phyloP scores from a whole-genome alignment of 805 yeast species.

The Sugiyamaella boreocaroliniensis region DNA sequence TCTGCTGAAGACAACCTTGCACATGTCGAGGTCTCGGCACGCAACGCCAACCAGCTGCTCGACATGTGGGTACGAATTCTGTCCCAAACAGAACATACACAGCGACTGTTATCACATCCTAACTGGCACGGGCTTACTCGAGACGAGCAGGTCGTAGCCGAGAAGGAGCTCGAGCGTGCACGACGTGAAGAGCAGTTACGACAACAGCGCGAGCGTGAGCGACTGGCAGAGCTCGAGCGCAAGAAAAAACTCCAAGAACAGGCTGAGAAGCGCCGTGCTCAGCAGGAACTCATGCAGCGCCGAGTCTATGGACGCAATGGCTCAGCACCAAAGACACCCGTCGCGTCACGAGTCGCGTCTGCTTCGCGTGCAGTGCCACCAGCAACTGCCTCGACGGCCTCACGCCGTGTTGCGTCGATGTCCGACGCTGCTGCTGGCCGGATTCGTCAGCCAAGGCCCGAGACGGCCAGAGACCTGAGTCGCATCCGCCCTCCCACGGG shows the following conservation, averaged over 20 bases:
- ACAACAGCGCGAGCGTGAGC: slow-evolving; percentile 8
- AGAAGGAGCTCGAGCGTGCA: slow-evolving; percentile 12
- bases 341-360: not conserved
- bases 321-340: not conserved
- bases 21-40: slow-evolving; percentile 16
- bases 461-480: not conserved
- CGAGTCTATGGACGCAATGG: slow-evolving; percentile 16
- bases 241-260: slow-evolving; percentile 6
- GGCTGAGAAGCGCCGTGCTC: slow-evolving; percentile 11
- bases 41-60: slow-evolving; percentile 25
- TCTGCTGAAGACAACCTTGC: slow-evolving; percentile 14
- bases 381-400: not conserved
- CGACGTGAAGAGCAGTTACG: slow-evolving; percentile 15
- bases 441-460: not conserved
- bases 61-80: slow-evolving; percentile 27
- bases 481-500: slow-evolving; percentile 1
- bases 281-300: slow-evolving; percentile 13
- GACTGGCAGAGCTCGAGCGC: slow-evolving; percentile 7
- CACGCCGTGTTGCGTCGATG: not conserved
- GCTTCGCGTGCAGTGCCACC: not conserved
- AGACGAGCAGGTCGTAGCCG: slow-evolving; percentile 24
- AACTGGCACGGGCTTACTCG: slow-evolving; percentile 28
- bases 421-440: not conserved
- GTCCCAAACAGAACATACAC: slow-evolving; percentile 30
- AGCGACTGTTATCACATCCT: slow-evolving; percentile 20